Evolutionary conservation across 768 basidiomycete species (phyloP).

Genomic region (Rhodotorula diobovata): DNA sequence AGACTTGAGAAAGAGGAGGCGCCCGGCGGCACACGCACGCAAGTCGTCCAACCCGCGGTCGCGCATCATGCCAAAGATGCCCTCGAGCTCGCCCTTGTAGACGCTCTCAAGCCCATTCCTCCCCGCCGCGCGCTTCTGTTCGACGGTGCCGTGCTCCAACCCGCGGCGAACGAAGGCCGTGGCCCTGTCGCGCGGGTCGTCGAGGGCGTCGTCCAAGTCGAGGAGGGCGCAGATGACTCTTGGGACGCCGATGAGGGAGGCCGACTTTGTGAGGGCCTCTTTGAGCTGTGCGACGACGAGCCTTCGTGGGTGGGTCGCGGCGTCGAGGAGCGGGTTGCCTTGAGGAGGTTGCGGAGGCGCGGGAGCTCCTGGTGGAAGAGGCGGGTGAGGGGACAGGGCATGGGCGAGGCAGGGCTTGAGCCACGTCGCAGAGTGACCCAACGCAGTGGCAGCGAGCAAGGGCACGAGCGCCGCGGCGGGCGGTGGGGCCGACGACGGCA

Average conservation of each 20-base stretch:
- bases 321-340: constrained; percentile 11
- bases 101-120: constrained; percentile 16
- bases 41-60: constrained; percentile 21
- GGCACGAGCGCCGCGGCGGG: constrained; percentile 8
- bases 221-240: constrained; percentile 18
- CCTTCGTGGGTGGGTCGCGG: constrained; percentile 12
- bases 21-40: constrained; percentile 9
- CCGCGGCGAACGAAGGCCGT: constrained; percentile 6
- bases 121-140: not conserved
- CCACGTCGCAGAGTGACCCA: constrained; percentile 15
- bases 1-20: not conserved
- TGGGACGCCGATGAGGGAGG: constrained; percentile 37
- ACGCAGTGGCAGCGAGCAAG: constrained; percentile 14
- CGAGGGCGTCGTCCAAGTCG: not conserved
- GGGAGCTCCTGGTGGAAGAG: not conserved
- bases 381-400: not conserved
- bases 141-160: not conserved
- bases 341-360: not conserved
- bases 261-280: constrained; percentile 34
- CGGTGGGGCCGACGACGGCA: not conserved
- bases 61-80: constrained; percentile 17
- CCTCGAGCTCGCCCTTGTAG: constrained; percentile 15
- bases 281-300: constrained; percentile 28
- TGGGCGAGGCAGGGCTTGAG: constrained; percentile 2
- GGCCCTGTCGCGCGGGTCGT: not conserved